These are phyloP conservation scores for Melanogaster broomeanus DNA, from an alignment of 768 basidiomycete genomes.

Conservation along the genomic window DNA sequence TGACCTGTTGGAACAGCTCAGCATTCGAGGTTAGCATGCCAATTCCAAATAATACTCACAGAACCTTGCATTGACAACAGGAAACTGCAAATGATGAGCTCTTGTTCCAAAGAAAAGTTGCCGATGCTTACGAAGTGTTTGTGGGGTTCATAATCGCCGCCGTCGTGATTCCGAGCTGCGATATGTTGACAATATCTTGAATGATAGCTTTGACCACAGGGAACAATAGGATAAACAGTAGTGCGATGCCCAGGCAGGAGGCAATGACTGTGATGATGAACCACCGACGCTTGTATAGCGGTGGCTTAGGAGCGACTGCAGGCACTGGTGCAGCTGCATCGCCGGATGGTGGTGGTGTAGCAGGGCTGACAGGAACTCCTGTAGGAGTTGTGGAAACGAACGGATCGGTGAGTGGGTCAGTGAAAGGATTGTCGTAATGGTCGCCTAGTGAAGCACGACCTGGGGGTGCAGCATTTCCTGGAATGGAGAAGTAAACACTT, in stretches of 20 bases:
- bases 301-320: constrained; percentile 24
- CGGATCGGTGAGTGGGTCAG: constrained; percentile 11
- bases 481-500: neutral
- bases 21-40: neutral
- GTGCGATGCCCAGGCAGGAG: constrained; percentile 54
- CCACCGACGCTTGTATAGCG: constrained; percentile 62
- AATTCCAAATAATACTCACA: constrained; percentile 35
- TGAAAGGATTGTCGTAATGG: constrained; percentile 2
- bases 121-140: constrained; percentile 54
- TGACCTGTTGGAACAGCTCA: constrained; percentile 41
- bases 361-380: neutral
- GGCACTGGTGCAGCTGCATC: neutral
- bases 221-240: constrained; percentile 68
- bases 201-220: constrained; percentile 69
- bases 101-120: neutral
- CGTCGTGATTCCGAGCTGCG: constrained; percentile 52
- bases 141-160: constrained; percentile 53
- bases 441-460: constrained; percentile 2
- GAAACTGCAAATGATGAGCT: constrained; percentile 43
- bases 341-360: neutral
- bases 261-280: constrained; percentile 62
- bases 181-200: constrained; percentile 61
- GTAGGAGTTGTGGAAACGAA: constrained; percentile 8
- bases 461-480: constrained; percentile 10
- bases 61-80: constrained; percentile 51